Evolutionary conservation across 306 rosid genomes (phyloP), one percentile per base, ranked within the genome.

Genomic region (Ormosia emarginata): DNA sequence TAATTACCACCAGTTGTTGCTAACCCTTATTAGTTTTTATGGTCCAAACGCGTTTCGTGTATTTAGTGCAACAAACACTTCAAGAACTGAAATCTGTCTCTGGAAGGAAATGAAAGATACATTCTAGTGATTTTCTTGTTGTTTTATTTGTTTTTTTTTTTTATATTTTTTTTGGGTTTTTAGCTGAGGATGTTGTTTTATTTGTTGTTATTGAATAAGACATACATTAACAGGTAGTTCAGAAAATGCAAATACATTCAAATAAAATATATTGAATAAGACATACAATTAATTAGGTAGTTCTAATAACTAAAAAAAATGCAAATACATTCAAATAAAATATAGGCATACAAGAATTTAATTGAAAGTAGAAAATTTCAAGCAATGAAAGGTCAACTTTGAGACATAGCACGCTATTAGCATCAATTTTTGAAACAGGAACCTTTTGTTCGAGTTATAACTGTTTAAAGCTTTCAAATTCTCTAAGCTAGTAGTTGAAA

Each of bases 21-120:
- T 74, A 53, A 1, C 3, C 63, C 10, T 57, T 58, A 18, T 30
- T 29, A 17, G 75, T 15, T 65, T 56, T 75, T 33, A 56, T 74
- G 77, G 41, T 18, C 34, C 75, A 82, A 75, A 82, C 85, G 81
- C 85, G 81, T 68, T 81, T 74, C 13, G 17, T 32, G 71, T 30
- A 33, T 24, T 24, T 6, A 30, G 40, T 8, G 40, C 13, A 61
- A 10, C 41, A 62, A 32, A 62, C 32, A 41, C 12, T 64, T 40
- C 30, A 70, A 70, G 36, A 39, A 70, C 17, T 24, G 24, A 24
- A 24, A 24, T 24, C 24, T 24, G 24, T 24, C 24, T 24, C 24
- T 24, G 24, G 0, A 24, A 24, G 24, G 24, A 24, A 24, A 24
- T 24, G 24, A 24, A 24, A 24, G 24, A 24, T 24, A 24, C 24